Evolutionary conservation across 805 yeast species (phyloP).

Genomic region (Ogataea methanolica): DNA sequence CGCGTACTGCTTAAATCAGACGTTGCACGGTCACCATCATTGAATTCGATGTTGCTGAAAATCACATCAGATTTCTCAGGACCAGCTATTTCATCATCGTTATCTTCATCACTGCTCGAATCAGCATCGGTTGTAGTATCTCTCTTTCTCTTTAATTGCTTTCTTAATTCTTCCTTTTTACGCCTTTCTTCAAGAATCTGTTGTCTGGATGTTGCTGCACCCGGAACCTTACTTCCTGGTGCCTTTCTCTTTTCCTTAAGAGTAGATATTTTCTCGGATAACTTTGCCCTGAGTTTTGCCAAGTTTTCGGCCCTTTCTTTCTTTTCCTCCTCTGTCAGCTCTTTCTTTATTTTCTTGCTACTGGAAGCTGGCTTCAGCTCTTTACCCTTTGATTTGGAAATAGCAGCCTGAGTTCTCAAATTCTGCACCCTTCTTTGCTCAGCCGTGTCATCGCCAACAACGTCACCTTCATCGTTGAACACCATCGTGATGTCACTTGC

Average conservation of each 20-base stretch:
- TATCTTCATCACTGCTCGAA: conserved; percentile 36
- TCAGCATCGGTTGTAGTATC: conserved; percentile 34
- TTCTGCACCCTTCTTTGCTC: conserved; percentile 7
- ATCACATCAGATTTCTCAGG: conserved; percentile 45
- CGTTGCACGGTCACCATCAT: conserved; percentile 75
- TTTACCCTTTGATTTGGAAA: not conserved
- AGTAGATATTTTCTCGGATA: conserved; percentile 65
- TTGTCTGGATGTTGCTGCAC: conserved; percentile 84
- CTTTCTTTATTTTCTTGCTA: conserved; percentile 18
- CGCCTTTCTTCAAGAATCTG: conserved; percentile 67
- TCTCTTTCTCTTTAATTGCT: conserved; percentile 21
- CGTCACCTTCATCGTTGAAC: conserved; percentile 74
- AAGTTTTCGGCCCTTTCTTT: conserved; percentile 49
- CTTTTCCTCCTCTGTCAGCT: conserved; percentile 44
- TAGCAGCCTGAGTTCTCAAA: conserved; percentile 1
- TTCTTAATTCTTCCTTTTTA: conserved; percentile 36
- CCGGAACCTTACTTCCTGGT: conserved; percentile 74
- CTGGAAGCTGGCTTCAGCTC: conserved; percentile 1
- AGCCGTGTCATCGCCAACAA: conserved; percentile 24
- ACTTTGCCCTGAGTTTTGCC: conserved; percentile 68
- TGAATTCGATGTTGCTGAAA: conserved; percentile 78
- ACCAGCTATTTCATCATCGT: conserved; percentile 30
- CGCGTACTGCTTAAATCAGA: conserved; percentile 62
- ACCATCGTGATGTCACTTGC: conserved; percentile 32
- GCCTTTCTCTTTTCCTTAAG: conserved; percentile 85